Conservation (phyloP, 768 basidiomycete genomes). For the Collybiopsis confluens region DNA sequence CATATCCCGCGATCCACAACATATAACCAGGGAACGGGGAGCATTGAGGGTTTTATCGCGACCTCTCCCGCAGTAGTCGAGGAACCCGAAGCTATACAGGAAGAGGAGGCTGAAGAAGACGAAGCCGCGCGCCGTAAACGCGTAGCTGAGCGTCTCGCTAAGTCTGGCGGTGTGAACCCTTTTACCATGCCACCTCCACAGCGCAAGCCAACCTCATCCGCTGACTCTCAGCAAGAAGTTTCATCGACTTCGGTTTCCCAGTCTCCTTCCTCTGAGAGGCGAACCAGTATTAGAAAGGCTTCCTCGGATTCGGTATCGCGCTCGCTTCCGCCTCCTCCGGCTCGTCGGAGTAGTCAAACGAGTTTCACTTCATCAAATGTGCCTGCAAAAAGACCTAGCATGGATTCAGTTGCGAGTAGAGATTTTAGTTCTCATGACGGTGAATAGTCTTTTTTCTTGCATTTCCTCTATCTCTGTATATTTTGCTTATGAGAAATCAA, state of each 20-base stretch:
- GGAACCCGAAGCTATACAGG: background rate
- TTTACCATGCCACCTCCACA: constrained; percentile 34
- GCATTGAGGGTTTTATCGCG: constrained; percentile 2
- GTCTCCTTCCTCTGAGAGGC: constrained; percentile 3
- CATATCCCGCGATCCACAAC: background rate
- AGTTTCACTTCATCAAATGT: constrained; percentile 12
- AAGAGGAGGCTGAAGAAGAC: constrained; percentile 36
- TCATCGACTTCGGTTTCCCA: background rate
- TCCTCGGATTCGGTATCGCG: background rate
- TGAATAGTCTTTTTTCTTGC: constrained; percentile 22
- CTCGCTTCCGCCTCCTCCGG: constrained; percentile 1
- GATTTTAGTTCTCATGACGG: constrained; percentile 13
- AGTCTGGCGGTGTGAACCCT: constrained; percentile 61
- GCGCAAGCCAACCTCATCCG: background rate
- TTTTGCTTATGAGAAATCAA: constrained; percentile 5
- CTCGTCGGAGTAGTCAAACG: constrained; percentile 4
- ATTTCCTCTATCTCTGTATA: constrained; percentile 12
- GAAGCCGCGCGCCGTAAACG: constrained; percentile 51
- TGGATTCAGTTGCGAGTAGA: constrained; percentile 14
- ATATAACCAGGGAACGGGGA: background rate
- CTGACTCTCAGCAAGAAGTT: background rate
- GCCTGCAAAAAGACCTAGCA: constrained; percentile 18
- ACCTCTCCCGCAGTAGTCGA: background rate
- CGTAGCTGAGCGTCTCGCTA: constrained; percentile 55
- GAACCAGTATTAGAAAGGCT: background rate